A percentile compares a stretch with the other conserved stretches of the same genome.
phyloP scores from a whole-genome alignment of 768 basidiomycete species.

The Chiua virens region DNA sequence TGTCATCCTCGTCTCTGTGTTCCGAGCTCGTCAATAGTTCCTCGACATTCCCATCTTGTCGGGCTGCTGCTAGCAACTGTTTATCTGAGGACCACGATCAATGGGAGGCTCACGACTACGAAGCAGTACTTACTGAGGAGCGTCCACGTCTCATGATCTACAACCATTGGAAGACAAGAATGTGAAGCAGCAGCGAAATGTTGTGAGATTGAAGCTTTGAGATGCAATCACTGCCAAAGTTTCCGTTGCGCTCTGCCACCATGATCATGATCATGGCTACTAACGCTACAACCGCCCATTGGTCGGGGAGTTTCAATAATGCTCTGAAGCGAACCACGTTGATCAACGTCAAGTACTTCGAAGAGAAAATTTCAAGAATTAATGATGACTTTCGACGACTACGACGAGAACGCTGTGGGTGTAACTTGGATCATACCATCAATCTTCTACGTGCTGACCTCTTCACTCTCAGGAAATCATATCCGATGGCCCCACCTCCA shows the following conservation, averaged over 20 bases:
- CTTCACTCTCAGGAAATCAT: conserved; percentile 19
- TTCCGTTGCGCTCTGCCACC: not conserved
- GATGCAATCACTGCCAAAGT: no score
- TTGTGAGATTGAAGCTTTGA: no score
- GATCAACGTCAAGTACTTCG: not conserved
- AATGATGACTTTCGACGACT: conserved; percentile 7
- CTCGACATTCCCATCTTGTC: conserved; percentile 26
- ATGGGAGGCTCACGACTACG: not conserved
- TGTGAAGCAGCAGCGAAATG: not conserved
- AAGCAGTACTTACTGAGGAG: conserved; percentile 21
- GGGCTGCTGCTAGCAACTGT: conserved; percentile 23
- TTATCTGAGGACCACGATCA: conserved; percentile 18
- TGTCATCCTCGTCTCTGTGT: conserved; percentile 21
- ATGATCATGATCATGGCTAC: not conserved
- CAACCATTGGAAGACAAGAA: conserved; percentile 12
- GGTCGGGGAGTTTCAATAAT: not conserved
- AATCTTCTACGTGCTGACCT: conserved; percentile 2
- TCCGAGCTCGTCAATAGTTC: conserved; percentile 21
- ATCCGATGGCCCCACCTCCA: conserved; percentile 25
- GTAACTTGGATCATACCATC: not conserved
- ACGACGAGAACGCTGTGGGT: conserved; percentile 9
- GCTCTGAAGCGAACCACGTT: not conserved
- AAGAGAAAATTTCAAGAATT: not conserved
- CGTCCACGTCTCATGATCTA: conserved; percentile 7
- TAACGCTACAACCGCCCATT: no score